Percentiles rank a stretch among this genome's conserved stretches.
Evolutionary conservation across 2,329 filamentous ascomycete species (phyloP).

Genomic region (Aspergillus sp.): DNA sequence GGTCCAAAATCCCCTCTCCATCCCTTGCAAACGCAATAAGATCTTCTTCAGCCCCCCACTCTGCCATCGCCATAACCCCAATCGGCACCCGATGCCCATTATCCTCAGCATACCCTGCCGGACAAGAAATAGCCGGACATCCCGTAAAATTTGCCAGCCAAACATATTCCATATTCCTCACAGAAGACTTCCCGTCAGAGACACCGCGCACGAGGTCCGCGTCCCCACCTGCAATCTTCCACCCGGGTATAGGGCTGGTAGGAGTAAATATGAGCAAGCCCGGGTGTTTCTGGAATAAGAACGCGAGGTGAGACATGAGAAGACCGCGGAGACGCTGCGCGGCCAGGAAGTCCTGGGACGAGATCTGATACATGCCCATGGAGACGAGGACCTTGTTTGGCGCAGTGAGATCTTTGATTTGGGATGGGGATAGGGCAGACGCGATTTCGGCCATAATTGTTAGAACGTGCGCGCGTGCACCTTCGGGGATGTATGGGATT

Average conservation of each 20-base stretch:
- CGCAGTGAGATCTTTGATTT: slow-evolving; percentile 59
- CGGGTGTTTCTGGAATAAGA: slow-evolving; percentile 68
- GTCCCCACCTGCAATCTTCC: slow-evolving; percentile 59
- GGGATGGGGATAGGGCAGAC: slow-evolving; percentile 49
- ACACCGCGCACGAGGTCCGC: slow-evolving; percentile 64
- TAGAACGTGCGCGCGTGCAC: slow-evolving; percentile 73
- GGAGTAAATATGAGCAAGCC: slow-evolving; percentile 78
- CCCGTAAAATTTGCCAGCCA: slow-evolving; percentile 84
- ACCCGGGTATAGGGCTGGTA: slow-evolving; percentile 73
- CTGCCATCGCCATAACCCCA: slow-evolving; percentile 55
- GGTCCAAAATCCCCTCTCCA: slow-evolving; percentile 49
- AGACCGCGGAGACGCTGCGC: slow-evolving; percentile 72
- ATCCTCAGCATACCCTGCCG: slow-evolving; percentile 67
- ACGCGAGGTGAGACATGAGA: slow-evolving; percentile 75
- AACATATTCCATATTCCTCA: slow-evolving; percentile 82
- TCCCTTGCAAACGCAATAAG: slow-evolving; percentile 55
- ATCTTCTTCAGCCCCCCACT: slow-evolving; percentile 56
- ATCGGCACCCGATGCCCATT: slow-evolving; percentile 42
- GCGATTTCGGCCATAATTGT: slow-evolving; percentile 74
- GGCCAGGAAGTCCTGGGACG: slow-evolving; percentile 68
- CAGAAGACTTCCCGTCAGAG: slow-evolving; percentile 68
- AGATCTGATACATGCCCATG: slow-evolving; percentile 61
- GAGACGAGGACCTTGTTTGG: slow-evolving; percentile 70
- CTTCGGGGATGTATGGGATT: slow-evolving; percentile 63
- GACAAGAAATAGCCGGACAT: slow-evolving; percentile 71